Base-by-base conservation (phyloP, 75 land plant genomes). In the Chamaecyparis obtusa region DNA sequence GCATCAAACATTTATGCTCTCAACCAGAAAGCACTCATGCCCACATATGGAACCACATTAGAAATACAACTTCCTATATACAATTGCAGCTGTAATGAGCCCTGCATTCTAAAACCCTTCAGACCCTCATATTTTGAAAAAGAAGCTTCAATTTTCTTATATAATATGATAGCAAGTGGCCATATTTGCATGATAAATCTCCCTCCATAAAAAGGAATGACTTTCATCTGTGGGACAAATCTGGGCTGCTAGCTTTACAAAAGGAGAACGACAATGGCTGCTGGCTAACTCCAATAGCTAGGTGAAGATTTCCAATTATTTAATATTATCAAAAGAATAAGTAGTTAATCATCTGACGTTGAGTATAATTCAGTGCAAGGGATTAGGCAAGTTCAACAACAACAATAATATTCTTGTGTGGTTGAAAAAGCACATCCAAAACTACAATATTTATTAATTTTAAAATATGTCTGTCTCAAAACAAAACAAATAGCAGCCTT, bases 251-350 rank as follows among this genome's bases (percentile, higher is more conserved):
- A 32, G 11, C 33, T 72, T 27, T 10, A 72, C 36, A 33, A 72
- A 33, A 9, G 15, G 76, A 33, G 36, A 30, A 72, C 13, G 36
- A 72, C 76, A 33, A 30, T 30, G 36, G 36, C 76, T 32, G 76
- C 35, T 72, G 36, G 76, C 76, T 72, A 72, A 72, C 76, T 72
- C 36, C 76, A 72, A 32, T 33, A 72, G 36, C 75, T 72, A 72
- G 67, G 67, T 60, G 67, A 72, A 72, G 37, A 9, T 72, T 33
- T 33, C 33, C 11, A 32, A 72, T 72, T 72, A 72, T 72, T 72
- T 32, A 72, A 72, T 72, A 11, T 10, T 7, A 64, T 64, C 8
- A 64, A 64, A n/a, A 57, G 69, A 24, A 64, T 64, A 24, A 64
- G 24, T 21, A 24, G 69, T 64, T 27, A 72, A 33, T 30, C 33